A percentile compares a stretch with the other conserved stretches of the same genome.
Evolutionary conservation across 2,329 filamentous ascomycete genomes (phyloP).

Genomic region (Colletotrichum brevisporum): DNA sequence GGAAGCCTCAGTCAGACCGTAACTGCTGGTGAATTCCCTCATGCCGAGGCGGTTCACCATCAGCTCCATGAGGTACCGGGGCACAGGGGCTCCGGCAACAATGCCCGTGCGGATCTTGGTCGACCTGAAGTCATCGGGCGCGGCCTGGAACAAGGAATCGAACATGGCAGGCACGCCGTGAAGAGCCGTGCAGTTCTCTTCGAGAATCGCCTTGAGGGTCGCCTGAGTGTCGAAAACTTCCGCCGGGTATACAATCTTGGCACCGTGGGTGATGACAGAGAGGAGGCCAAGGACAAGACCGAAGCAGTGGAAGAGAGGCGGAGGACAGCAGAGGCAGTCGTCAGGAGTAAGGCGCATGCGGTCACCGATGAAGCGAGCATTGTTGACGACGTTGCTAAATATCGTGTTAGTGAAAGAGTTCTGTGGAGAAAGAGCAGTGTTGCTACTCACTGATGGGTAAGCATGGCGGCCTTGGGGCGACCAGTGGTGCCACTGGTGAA

Average conservation of each 20-base stretch:
- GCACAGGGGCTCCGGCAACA: slow-evolving; percentile 83
- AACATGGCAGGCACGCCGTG: slow-evolving; percentile 91
- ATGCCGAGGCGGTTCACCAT: slow-evolving; percentile 81
- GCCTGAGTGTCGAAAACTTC: slow-evolving; percentile 80
- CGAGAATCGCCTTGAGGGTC: slow-evolving; percentile 75
- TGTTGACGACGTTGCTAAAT: slow-evolving; percentile 72
- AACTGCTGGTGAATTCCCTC: slow-evolving; percentile 79
- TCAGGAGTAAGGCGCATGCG: slow-evolving; percentile 77
- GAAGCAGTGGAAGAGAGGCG: slow-evolving; percentile 89
- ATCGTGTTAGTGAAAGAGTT: slow-evolving; percentile 21
- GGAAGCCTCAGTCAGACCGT: slow-evolving; percentile 82
- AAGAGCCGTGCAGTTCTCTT: slow-evolving; percentile 79
- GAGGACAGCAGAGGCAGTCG: slow-evolving; percentile 84
- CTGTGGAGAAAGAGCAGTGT: background rate
- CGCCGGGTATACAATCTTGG: slow-evolving; percentile 81
- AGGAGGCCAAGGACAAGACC: slow-evolving; percentile 84
- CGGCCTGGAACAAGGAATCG: slow-evolving; percentile 72
- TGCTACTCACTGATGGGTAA: slow-evolving; percentile 74
- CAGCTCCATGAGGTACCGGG: slow-evolving; percentile 80
- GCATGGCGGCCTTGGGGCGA: slow-evolving; percentile 80
- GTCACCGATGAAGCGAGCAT: slow-evolving; percentile 79
- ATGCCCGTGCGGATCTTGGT: slow-evolving; percentile 79
- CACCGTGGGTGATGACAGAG: slow-evolving; percentile 80
- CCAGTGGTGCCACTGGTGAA: slow-evolving; percentile 85
- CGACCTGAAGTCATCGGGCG: slow-evolving; percentile 57